Evolutionary conservation across 768 basidiomycete species (phyloP).

Genomic region (Cystobasidium tubakii): DNA sequence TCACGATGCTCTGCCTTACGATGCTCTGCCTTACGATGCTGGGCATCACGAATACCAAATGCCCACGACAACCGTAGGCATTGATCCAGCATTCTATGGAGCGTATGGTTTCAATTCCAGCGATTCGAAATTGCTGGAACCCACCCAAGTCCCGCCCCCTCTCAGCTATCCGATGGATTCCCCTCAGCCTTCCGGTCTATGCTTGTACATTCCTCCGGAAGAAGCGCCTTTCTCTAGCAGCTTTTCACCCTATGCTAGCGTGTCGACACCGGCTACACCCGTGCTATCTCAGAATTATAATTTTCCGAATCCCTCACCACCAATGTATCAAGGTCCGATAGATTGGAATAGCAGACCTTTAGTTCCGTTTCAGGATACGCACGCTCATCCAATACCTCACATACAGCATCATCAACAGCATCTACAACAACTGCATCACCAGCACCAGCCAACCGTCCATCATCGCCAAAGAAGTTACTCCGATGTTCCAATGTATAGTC

Average conservation of each 20-base stretch:
- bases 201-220: slow-evolving; percentile 9
- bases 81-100: neutral
- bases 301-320: neutral
- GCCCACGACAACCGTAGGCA: neutral
- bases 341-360: slow-evolving; percentile 31
- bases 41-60: neutral
- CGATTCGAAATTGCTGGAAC: neutral
- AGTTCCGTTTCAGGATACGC: slow-evolving; percentile 1
- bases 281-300: neutral
- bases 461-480: neutral
- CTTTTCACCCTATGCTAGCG: neutral
- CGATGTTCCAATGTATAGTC: neutral
- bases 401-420: neutral
- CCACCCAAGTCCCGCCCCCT: neutral
- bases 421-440: neutral
- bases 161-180: neutral
- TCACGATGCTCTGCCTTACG: neutral
- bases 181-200: slow-evolving; percentile 8
- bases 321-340: slow-evolving; percentile 20
- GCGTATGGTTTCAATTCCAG: neutral
- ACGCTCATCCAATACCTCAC: neutral
- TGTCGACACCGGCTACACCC: neutral
- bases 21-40: neutral
- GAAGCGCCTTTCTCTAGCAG: neutral
- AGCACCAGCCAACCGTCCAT: neutral